A percentile compares a stretch with the other conserved stretches of the same genome.
Conservation (phyloP, 768 basidiomycete genomes). For the Hypholoma sublateritium region DNA sequence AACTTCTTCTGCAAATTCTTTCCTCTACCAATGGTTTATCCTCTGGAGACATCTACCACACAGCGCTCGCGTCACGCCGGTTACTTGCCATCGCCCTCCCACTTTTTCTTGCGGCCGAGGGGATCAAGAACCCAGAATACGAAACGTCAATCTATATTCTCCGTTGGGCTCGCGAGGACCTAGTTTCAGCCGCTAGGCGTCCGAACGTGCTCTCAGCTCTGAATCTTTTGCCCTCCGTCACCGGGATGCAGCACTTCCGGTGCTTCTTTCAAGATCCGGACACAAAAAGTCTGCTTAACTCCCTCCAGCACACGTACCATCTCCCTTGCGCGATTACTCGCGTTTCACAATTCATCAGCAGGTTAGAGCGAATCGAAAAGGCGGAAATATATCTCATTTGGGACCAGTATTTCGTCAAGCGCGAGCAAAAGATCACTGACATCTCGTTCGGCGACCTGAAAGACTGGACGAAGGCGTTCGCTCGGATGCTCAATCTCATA, state of each 20-base stretch:
- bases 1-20: constrained; percentile 17
- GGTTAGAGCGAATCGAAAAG: constrained; percentile 9
- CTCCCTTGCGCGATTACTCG: constrained; percentile 19
- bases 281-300: constrained; percentile 13
- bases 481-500: constrained; percentile 15
- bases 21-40: constrained; percentile 7
- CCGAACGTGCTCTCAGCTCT: constrained; percentile 18
- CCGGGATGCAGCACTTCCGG: constrained; percentile 11
- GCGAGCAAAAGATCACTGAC: constrained; percentile 3
- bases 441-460: constrained; percentile 15
- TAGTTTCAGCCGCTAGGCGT: neutral
- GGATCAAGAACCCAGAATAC: constrained; percentile 15
- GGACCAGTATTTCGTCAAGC: constrained; percentile 18
- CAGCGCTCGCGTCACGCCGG: constrained; percentile 11
- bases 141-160: constrained; percentile 11
- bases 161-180: constrained; percentile 13
- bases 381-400: constrained; percentile 21
- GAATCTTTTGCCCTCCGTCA: constrained; percentile 8
- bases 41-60: constrained; percentile 9
- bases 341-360: constrained; percentile 12
- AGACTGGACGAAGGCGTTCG: constrained; percentile 15
- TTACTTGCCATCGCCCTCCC: constrained; percentile 13
- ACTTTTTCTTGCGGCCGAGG: constrained; percentile 13
- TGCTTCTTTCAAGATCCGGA: constrained; percentile 23
- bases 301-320: constrained; percentile 14